These are phyloP conservation scores for Macrolepiota fuliginosa DNA, from an alignment of 768 basidiomycete genomes.

Conservation along the genomic window DNA sequence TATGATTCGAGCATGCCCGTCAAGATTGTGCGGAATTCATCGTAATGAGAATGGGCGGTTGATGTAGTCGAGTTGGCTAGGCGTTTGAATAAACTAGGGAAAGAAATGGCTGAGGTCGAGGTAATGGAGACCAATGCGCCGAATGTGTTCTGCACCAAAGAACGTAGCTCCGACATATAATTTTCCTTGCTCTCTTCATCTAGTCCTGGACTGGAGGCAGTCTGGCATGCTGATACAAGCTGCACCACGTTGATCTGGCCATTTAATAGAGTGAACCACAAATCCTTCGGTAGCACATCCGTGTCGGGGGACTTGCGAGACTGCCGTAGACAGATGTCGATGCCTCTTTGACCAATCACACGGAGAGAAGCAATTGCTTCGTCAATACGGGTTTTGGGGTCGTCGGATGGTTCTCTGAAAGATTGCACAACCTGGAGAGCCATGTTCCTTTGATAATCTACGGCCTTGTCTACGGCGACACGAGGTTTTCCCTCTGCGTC, in stretches of 20 bases:
- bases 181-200: slow-evolving; percentile 8
- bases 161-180: slow-evolving; percentile 53
- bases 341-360: slow-evolving; percentile 57
- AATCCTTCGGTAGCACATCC: slow-evolving; percentile 64
- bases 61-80: slow-evolving; percentile 74
- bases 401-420: slow-evolving; percentile 36
- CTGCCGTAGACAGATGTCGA: slow-evolving; percentile 67
- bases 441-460: slow-evolving; percentile 42
- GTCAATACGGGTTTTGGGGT: slow-evolving; percentile 23
- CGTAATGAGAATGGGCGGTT: slow-evolving; percentile 67
- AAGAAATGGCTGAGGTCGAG: slow-evolving; percentile 77
- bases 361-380: slow-evolving; percentile 48
- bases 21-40: slow-evolving; percentile 88
- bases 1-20: slow-evolving; percentile 97
- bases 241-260: slow-evolving; percentile 83
- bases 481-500: slow-evolving; percentile 61
- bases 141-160: slow-evolving; percentile 83
- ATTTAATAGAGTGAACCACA: slow-evolving; percentile 86
- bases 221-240: slow-evolving; percentile 47
- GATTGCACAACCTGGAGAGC: slow-evolving; percentile 38
- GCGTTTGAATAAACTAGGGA: slow-evolving; percentile 90
- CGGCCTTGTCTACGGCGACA: slow-evolving; percentile 66
- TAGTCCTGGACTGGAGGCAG: not conserved
- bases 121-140: slow-evolving; percentile 80
- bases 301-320: slow-evolving; percentile 43